These are phyloP conservation scores for Plasmodium ovale DNA, from an alignment of 169 alveolate genomes.

Conservation along the genomic window DNA sequence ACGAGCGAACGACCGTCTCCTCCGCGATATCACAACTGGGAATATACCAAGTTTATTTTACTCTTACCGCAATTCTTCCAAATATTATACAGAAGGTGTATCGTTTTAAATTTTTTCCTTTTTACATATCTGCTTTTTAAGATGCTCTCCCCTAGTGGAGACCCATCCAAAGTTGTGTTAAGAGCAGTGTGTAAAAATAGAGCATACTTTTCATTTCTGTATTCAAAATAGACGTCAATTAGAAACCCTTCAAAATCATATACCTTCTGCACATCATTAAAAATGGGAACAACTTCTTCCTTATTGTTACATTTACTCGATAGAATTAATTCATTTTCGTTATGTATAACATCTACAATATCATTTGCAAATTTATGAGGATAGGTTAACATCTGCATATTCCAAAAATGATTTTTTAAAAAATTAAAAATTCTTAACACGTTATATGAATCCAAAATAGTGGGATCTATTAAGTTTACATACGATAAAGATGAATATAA, in stretches of 20 bases:
- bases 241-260: conserved; percentile 73
- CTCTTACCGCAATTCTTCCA: conserved; percentile 33
- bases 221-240: conserved; percentile 67
- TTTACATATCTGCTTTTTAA: conserved; percentile 55
- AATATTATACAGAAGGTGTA: conserved; percentile 38
- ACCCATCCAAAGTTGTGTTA: conserved; percentile 55
- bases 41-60: conserved; percentile 37
- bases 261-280: conserved; percentile 36
- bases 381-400: conserved; percentile 18
- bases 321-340: conserved; percentile 15
- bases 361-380: conserved; percentile 58
- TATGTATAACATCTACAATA: conserved; percentile 6
- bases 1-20: no score
- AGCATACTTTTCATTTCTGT: conserved; percentile 37
- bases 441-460: conserved; percentile 59
- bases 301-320: background rate
- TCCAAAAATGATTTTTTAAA: conserved; percentile 44
- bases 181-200: conserved; percentile 51
- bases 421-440: conserved; percentile 56
- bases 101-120: conserved; percentile 14
- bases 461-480: conserved; percentile 55
- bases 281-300: background rate
- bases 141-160: conserved; percentile 65
- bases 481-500: conserved; percentile 58
- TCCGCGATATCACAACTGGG: conserved; percentile 25